phyloP scores from a whole-genome alignment of 2,329 filamentous ascomycete genomes.

The Claviceps pazoutovae region DNA sequence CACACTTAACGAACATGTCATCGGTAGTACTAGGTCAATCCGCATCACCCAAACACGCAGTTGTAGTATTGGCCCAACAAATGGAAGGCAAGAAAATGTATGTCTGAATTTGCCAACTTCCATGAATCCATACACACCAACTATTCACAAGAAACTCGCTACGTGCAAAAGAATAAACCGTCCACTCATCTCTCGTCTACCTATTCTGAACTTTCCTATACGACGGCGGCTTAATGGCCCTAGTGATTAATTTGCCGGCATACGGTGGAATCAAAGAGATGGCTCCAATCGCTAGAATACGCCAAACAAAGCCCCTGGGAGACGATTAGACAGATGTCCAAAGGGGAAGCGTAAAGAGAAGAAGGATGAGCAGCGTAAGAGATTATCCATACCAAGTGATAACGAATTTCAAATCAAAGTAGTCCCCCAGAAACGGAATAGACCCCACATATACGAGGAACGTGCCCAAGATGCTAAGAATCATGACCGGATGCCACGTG shows the following conservation, averaged over 20 bases:
- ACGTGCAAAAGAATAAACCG: background rate
- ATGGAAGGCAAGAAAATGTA: background rate
- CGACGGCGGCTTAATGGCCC: constrained; percentile 79
- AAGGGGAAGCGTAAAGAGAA: no score
- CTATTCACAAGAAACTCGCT: background rate
- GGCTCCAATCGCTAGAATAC: constrained; percentile 63
- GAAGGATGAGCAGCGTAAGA: background rate
- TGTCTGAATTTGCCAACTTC: background rate
- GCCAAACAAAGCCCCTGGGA: constrained; percentile 70
- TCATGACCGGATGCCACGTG: constrained; percentile 93
- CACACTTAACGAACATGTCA: no score
- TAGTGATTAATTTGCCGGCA: constrained; percentile 68
- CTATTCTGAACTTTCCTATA: constrained; percentile 83
- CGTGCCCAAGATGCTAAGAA: constrained; percentile 70
- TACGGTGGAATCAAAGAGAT: constrained; percentile 79
- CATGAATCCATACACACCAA: background rate
- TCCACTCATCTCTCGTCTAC: constrained; percentile 19
- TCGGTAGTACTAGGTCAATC: background rate
- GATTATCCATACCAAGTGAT: constrained; percentile 44
- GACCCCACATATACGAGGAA: constrained; percentile 66
- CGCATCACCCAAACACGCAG: background rate
- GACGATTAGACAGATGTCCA: constrained; percentile 8
- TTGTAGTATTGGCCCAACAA: background rate
- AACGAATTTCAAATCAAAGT: constrained; percentile 76
- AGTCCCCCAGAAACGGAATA: constrained; percentile 75